A percentile compares a stretch with the other conserved stretches of the same genome.
phyloP scores from a whole-genome alignment of 805 yeast genomes.

The Metschnikowia kunwiensis region DNA sequence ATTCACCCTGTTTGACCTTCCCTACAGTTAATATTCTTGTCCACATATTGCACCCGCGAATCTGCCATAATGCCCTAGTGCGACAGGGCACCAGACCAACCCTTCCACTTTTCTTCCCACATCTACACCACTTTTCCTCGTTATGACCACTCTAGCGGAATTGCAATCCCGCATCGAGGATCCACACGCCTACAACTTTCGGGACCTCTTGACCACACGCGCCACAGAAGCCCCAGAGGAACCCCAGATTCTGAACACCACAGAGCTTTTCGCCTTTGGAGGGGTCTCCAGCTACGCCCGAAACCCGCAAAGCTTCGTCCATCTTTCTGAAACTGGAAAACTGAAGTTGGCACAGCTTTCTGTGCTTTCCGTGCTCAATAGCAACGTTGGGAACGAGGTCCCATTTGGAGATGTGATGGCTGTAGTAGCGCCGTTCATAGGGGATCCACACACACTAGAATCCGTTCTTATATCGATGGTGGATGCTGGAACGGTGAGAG shows the following conservation, averaged over 20 bases:
- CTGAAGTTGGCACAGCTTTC: slow-evolving; percentile 30
- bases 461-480: slow-evolving; percentile 24
- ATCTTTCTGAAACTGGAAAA: slow-evolving; percentile 13
- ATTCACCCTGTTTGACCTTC: too few species aligned
- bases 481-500: slow-evolving; percentile 23
- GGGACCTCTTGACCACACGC: slow-evolving; percentile 5
- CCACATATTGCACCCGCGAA: too few species aligned
- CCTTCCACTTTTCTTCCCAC: too few species aligned
- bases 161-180: background rate
- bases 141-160: too few species aligned
- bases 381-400: slow-evolving; percentile 22
- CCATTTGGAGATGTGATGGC: slow-evolving; percentile 17
- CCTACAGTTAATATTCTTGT: too few species aligned
- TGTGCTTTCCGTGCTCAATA: slow-evolving; percentile 23
- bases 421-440: slow-evolving; percentile 3
- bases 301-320: slow-evolving; percentile 18
- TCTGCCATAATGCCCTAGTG: too few species aligned
- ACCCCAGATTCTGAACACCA: slow-evolving; percentile 20
- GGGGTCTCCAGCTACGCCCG: slow-evolving; percentile 24
- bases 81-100: too few species aligned
- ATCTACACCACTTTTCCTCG: too few species aligned
- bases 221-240: background rate
- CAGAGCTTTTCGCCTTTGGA: slow-evolving; percentile 42
- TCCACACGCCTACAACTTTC: slow-evolving; percentile 5
- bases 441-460: slow-evolving; percentile 17